Evolutionary conservation across 345 rosid species (phyloP), one percentile per base, ranked within the genome.

Genomic region (Adansonia digitata): DNA sequence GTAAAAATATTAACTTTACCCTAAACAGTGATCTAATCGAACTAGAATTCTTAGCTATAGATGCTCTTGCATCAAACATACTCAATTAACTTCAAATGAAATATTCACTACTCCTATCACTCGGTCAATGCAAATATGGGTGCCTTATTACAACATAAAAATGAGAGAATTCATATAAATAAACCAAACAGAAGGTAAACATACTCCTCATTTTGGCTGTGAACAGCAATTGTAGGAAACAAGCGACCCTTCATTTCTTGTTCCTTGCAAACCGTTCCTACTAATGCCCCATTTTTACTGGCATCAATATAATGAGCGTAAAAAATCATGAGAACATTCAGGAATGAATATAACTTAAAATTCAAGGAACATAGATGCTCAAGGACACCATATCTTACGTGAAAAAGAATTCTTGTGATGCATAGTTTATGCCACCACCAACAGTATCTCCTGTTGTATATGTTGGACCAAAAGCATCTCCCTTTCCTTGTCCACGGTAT

Each of bases 121-220:
- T 46, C 56, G 48, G 2, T 18, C 17, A 69, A 69, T 27, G 40
- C 71, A 69, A 46, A 69, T 46, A 29, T 17, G 35, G 37, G 37
- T 67, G 55, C 53, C 39, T 45, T 45, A 34, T n/a, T 7, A 67
- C 7, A 26, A 26, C 20, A 45, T 24, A 45, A 7, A 45, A 24
- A 45, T 45, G 37, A 69, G 11, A 48, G 59, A 48, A 31, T 48
- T 52, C 74, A 52, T 52, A 35, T 49, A 59, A 59, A 15, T 43
- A 43, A 13, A 29, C 26, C 12, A 76, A 69, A 74, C 20, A 61
- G 75, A 70, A 79, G 68, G 40, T 49, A 74, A 59, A 80, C 97
- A 77, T 93, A 95, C 98, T 95, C 99, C 83, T 95, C 97, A 67
- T 91, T 87, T 83, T 83, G 98, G 87, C 98, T 95, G 80, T 95